A percentile compares a stretch with the other conserved stretches of the same genome.
Evolutionary conservation across 2,329 filamentous ascomycete genomes (phyloP).

Genomic region (Zymoseptoria ardabiliae): DNA sequence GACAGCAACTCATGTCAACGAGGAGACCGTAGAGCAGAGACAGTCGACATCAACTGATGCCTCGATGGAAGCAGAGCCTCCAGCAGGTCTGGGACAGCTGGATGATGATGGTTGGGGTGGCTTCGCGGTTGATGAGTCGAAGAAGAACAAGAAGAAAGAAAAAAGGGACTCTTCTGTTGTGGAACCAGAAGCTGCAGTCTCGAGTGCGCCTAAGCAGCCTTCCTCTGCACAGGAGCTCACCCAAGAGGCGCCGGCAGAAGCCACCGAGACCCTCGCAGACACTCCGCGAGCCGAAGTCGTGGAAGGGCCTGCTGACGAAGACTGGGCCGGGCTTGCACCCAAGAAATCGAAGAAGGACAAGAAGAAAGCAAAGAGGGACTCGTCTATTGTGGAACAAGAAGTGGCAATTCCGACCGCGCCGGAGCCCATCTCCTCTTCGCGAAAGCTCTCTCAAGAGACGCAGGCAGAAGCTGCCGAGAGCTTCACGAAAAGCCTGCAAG

Average conservation of each 20-base stretch:
- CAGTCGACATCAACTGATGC: not conserved
- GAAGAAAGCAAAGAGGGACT: conserved; percentile 23
- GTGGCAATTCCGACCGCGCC: not conserved
- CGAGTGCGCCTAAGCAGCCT: not conserved
- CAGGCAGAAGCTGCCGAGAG: not conserved
- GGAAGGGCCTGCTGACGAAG: not conserved
- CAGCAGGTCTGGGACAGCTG: not conserved
- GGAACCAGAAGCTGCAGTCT: not conserved
- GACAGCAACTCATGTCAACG: not conserved
- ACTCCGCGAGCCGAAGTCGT: not conserved
- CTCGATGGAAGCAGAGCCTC: not conserved
- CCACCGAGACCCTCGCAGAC: not conserved
- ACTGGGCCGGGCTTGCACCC: conserved; percentile 7
- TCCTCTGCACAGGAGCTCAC: not conserved
- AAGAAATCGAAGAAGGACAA: conserved; percentile 25
- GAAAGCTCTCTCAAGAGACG: not conserved
- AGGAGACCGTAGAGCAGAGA: not conserved
- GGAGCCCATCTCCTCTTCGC: not conserved
- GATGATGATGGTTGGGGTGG: conserved; percentile 15
- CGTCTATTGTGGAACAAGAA: not conserved
- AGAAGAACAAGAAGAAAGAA: conserved; percentile 37
- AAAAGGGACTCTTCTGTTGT: conserved; percentile 6
- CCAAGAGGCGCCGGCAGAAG: not conserved
- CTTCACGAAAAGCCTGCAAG: not conserved
- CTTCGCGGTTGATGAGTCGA: conserved; percentile 26